phyloP scores from a whole-genome alignment of 2,329 filamentous ascomycete genomes.

The Phoma sp. region DNA sequence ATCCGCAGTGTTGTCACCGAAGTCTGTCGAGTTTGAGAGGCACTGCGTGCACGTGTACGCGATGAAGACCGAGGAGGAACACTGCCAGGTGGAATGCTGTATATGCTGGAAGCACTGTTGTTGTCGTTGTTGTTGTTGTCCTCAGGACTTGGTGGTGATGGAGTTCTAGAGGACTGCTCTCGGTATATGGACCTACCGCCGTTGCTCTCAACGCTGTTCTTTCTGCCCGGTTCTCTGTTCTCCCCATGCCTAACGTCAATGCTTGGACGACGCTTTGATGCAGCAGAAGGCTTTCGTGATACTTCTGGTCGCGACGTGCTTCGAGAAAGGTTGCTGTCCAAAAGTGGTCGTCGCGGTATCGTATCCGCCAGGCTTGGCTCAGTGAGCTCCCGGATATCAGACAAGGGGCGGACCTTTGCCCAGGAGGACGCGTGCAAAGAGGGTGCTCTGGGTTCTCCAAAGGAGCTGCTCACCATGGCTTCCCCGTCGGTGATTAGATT shows the following conservation, averaged over 20 bases:
- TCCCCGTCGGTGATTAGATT: slow-evolving; percentile 19
- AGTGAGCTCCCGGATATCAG: slow-evolving; percentile 58
- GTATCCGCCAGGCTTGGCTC: slow-evolving; percentile 55
- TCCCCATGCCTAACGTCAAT: slow-evolving; percentile 36
- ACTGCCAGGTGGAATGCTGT: slow-evolving; percentile 53
- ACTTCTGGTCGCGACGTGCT: slow-evolving; percentile 38
- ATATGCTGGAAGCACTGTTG: slow-evolving; percentile 52
- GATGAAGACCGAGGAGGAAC: slow-evolving; percentile 57
- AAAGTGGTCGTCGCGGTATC: slow-evolving; percentile 36
- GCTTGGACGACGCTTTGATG: slow-evolving; percentile 40
- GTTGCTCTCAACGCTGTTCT: slow-evolving; percentile 36
- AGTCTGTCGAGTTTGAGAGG: slow-evolving; percentile 29
- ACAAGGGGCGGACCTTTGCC: slow-evolving; percentile 52
- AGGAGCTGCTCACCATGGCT: slow-evolving; percentile 37
- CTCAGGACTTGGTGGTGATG: slow-evolving; percentile 41
- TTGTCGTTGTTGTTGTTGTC: slow-evolving; percentile 45
- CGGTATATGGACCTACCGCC: slow-evolving; percentile 36
- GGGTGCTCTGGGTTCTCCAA: slow-evolving; percentile 34
- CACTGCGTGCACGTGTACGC: slow-evolving; percentile 35
- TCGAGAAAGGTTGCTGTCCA: slow-evolving; percentile 26
- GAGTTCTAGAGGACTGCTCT: slow-evolving; percentile 37
- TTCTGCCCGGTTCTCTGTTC: slow-evolving; percentile 38
- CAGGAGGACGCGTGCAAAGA: slow-evolving; percentile 37
- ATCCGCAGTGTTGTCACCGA: slow-evolving; percentile 23
- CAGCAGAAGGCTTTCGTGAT: slow-evolving; percentile 41